Evolutionary conservation across 1,284 basidiomycete species (phyloP).

Genomic region (Fomitopsis palustris): DNA sequence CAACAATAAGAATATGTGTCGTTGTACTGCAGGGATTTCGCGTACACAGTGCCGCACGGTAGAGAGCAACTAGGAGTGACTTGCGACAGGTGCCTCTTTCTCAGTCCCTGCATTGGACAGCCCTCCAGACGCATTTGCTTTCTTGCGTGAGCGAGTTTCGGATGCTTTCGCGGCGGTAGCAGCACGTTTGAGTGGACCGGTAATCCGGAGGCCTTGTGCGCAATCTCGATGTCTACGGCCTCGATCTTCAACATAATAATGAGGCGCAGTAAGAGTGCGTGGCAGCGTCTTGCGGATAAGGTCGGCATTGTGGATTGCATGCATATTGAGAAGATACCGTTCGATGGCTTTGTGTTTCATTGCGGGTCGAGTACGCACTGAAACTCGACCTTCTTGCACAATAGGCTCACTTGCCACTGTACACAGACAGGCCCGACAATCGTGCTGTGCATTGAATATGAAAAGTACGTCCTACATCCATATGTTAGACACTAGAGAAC

Average conservation of each 20-base stretch:
- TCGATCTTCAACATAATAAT: background rate
- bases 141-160: background rate
- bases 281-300: background rate
- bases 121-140: too few species aligned
- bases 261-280: background rate
- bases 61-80: too few species aligned
- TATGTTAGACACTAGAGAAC: constrained; percentile 9
- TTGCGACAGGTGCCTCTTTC: too few species aligned
- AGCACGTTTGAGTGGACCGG: background rate
- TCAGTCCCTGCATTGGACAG: too few species aligned
- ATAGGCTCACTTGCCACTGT: background rate
- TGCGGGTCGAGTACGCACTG: background rate
- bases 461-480: constrained; percentile 30
- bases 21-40: too few species aligned
- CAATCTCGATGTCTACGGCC: background rate
- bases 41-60: too few species aligned
- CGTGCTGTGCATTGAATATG: constrained; percentile 27
- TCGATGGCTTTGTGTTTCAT: background rate
- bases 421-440: constrained; percentile 13
- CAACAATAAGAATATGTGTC: too few species aligned
- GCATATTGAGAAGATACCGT: background rate
- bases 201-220: background rate
- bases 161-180: background rate
- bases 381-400: background rate
- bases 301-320: background rate